phyloP scores from a whole-genome alignment of 192 early-diverging fungal genomes.

The Dissophora ornata region DNA sequence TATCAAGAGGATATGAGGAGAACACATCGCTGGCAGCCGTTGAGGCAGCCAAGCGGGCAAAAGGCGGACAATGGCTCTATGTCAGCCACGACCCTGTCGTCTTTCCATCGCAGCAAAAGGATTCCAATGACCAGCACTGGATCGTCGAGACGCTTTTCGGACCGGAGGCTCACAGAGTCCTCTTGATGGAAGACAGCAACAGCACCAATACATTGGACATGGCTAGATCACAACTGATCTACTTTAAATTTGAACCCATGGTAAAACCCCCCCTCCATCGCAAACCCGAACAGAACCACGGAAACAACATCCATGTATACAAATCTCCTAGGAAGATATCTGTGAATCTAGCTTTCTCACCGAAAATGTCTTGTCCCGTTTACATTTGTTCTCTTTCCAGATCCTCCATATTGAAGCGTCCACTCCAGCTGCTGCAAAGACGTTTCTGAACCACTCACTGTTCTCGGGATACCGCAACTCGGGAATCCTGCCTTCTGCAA shows the following conservation, averaged over 20 bases:
- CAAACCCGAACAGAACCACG: too few relatives aligned
- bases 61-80: conserved; percentile 63
- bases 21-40: conserved; percentile 35
- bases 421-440: conserved; percentile 58
- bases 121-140: conserved; percentile 12
- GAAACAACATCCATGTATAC: too few relatives aligned
- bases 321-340: too few relatives aligned
- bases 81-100: conserved; percentile 61
- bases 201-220: conserved; percentile 17
- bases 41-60: conserved; percentile 40
- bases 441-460: conserved; percentile 56
- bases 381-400: conserved; percentile 20
- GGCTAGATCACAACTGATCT: too few relatives aligned
- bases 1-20: conserved; percentile 30
- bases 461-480: conserved; percentile 64
- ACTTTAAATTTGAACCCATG: conserved; percentile 68
- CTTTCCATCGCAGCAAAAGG: conserved; percentile 22
- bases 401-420: conserved; percentile 66
- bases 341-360: too few relatives aligned
- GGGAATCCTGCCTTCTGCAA: conserved; percentile 60
- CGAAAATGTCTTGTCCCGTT: too few relatives aligned
- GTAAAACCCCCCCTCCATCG: too few relatives aligned
- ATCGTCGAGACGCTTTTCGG: conserved; percentile 41
- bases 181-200: conserved; percentile 28
- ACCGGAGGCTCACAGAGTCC: too few relatives aligned